phyloP scores from a whole-genome alignment of 768 basidiomycete genomes.

The Lepiota brunneoincarnata region DNA sequence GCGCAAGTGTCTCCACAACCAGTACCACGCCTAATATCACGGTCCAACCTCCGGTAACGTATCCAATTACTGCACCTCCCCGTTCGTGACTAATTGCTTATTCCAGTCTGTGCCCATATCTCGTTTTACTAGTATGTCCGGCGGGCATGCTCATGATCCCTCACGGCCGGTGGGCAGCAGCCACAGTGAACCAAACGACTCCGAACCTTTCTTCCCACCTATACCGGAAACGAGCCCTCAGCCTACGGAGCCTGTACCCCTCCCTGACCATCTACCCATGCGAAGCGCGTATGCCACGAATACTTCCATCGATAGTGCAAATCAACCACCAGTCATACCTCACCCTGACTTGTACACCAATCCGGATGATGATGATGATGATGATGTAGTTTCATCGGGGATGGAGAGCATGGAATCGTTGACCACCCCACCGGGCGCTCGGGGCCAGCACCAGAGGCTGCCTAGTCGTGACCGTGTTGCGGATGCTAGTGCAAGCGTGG shows the following conservation, averaged over 20 bases:
- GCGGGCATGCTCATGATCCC: not conserved
- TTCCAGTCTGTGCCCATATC: too few relatives aligned
- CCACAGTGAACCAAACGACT: not conserved
- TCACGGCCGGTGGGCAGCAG: not conserved
- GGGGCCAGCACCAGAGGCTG: not conserved
- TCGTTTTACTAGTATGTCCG: too few relatives aligned
- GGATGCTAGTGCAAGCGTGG: not conserved
- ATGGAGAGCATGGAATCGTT: constrained; percentile 26
- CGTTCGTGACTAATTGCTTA: too few relatives aligned
- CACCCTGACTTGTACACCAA: not conserved
- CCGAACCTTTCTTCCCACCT: constrained; percentile 2
- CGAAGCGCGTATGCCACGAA: not conserved
- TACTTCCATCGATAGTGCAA: constrained; percentile 6
- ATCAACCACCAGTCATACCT: constrained; percentile 9
- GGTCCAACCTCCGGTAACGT: constrained; percentile 35
- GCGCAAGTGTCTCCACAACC: constrained; percentile 18
- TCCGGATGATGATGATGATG: constrained; percentile 18
- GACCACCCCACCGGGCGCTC: constrained; percentile 29
- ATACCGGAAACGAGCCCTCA: not conserved
- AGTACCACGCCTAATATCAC: constrained; percentile 29
- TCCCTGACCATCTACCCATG: not conserved
- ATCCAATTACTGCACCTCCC: not conserved
- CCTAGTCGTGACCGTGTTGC: not conserved
- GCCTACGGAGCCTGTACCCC: not conserved
- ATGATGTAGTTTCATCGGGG: constrained; percentile 27